Evolutionary conservation across 345 rosid species (phyloP), one percentile per base, ranked within the genome.

Genomic region (Alliaria petiolata): DNA sequence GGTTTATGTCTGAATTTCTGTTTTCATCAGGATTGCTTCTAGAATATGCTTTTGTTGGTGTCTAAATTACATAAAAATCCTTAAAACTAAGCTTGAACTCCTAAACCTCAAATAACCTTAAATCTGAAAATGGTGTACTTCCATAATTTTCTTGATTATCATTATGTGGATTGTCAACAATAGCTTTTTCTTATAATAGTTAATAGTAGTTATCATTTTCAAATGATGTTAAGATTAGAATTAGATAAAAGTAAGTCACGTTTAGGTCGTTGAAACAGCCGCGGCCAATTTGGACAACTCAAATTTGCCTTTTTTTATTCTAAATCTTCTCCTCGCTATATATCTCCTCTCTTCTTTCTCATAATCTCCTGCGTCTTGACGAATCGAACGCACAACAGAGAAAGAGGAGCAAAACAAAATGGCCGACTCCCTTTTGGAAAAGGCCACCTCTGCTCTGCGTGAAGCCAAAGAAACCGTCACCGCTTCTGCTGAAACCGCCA

Each of bases 371-470:
- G 69, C 58, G 20, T 43, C 63, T 66, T 57, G 22, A 57, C 71
- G 44, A 61, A 14, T 26, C 13, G 35, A 34, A 25, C 42, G 36
- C 19, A 44, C 50, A 26, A 36, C 53, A 56, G 43, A 65, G 52
- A 49, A 65, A 61, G 58, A 61, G 65, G 46, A 62, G 33, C 36
- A 28, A 14, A 0, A 26, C 25, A 6, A 35, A n/a, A 76, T 76
- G 79, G 65, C 70, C 0, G 61, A 46, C 31, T 62, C 60, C 3
- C 51, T 74, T 26, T 46, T 62, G 60, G 60, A 63, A 62, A 62
- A 69, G 14, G 79, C 75, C 45, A 54, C 71, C 65, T 76, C 79
- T 55, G 66, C 52, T 47, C 53, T 76, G 20, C 3, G 19, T 16
- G 45, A 63, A 55, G 75, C 65, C 20, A 73, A 65, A 57, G 65